Evolutionary conservation across 176 grass and related monocot species (phyloP).

Genomic region (Hyparrhenia diplandra): DNA sequence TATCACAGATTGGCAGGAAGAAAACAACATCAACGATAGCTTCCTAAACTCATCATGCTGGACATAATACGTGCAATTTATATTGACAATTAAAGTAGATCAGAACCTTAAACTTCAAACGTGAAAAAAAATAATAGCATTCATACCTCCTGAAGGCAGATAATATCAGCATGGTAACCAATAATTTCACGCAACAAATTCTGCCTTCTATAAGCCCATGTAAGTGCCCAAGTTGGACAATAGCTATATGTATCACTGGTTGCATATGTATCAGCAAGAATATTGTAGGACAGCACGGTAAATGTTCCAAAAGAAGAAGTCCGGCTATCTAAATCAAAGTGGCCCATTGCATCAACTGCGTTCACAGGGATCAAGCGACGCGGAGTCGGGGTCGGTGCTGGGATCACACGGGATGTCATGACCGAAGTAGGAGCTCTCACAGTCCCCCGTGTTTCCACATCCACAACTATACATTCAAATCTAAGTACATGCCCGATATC

Average conservation of each 20-base stretch:
- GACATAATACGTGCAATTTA: background rate
- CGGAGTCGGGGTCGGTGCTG: constrained; percentile 72
- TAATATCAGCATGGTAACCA: constrained; percentile 86
- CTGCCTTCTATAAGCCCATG: constrained; percentile 86
- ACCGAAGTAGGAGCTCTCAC: constrained; percentile 54
- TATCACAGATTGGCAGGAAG: background rate
- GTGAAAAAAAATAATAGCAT: background rate
- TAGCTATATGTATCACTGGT: constrained; percentile 69
- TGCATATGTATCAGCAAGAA: constrained; percentile 78
- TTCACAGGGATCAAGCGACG: constrained; percentile 70
- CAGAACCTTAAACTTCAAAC: constrained; percentile 11
- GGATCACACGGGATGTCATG: constrained; percentile 76
- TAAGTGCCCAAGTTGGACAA: constrained; percentile 87
- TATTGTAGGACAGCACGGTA: constrained; percentile 87
- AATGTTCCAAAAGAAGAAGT: constrained; percentile 68
- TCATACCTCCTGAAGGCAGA: constrained; percentile 94
- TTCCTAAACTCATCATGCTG: background rate
- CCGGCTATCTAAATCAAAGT: constrained; percentile 49
- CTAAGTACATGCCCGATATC: constrained; percentile 83
- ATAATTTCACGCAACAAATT: constrained; percentile 88
- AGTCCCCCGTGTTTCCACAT: constrained; percentile 52
- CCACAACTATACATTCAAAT: constrained; percentile 68
- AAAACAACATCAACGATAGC: background rate
- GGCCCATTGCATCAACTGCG: constrained; percentile 43
- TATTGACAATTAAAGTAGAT: background rate